Evolutionary conservation across 352 stramenopile species (phyloP).

Genomic region (Pythium insidiosum): DNA sequence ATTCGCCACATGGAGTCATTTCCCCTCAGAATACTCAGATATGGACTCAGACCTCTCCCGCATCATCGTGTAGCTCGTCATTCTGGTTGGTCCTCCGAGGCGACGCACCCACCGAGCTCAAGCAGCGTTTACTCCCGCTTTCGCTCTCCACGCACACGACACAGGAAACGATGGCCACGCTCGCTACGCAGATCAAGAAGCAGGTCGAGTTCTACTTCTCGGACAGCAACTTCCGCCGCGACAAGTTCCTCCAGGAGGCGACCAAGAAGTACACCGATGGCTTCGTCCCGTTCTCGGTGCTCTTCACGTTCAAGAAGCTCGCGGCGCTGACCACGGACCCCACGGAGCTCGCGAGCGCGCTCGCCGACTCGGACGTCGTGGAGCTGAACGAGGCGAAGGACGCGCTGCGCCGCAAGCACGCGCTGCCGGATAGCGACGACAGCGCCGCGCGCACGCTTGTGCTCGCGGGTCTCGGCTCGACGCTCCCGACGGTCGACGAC

Average conservation of each 20-base stretch:
- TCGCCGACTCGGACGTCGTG: conserved; percentile 68
- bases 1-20: too few species aligned
- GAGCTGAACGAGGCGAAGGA: conserved; percentile 77
- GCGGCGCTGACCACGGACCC: conserved; percentile 72
- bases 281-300: conserved; percentile 78
- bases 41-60: too few species aligned
- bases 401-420: conserved; percentile 65
- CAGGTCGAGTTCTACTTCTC: conserved; percentile 93
- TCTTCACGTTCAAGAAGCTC: conserved; percentile 91
- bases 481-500: conserved; percentile 67
- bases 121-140: too few species aligned
- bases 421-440: conserved; percentile 60
- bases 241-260: conserved; percentile 84
- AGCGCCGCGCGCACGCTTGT: conserved; percentile 54
- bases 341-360: conserved; percentile 53
- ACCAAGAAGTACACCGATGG: conserved; percentile 77
- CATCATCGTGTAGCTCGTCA: too few species aligned
- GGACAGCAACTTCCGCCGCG: conserved; percentile 88
- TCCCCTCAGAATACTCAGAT: too few species aligned
- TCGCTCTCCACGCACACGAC: too few species aligned
- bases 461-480: conserved; percentile 51
- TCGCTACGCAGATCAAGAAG: conserved; percentile 76
- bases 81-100: too few species aligned
- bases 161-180: conserved; percentile 44
- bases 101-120: too few species aligned